Evolutionary conservation across 306 rosid species (phyloP).

Genomic region (Gynostemma pentaphyllum): DNA sequence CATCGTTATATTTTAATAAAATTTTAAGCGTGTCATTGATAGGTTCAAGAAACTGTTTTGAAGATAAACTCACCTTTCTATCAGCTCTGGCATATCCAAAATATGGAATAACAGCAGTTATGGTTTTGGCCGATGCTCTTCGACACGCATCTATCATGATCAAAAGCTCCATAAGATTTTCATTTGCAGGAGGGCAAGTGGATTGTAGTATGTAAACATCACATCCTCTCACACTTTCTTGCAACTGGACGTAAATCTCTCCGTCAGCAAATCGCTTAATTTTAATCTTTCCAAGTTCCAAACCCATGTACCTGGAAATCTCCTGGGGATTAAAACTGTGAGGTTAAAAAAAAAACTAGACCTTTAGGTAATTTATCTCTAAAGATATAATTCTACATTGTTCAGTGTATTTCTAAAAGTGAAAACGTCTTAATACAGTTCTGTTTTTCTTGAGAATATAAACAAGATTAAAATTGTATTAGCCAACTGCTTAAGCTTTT

Average conservation of each 20-base stretch:
- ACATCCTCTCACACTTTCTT: conserved; percentile 96
- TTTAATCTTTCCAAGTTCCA: conserved; percentile 70
- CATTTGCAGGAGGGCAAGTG: conserved; percentile 91
- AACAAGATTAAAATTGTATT: background rate
- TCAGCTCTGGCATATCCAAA: conserved; percentile 99
- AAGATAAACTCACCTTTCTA: conserved; percentile 58
- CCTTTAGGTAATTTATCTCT: background rate
- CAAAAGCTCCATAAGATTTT: conserved; percentile 86
- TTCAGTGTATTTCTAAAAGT: background rate
- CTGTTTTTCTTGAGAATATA: too few species aligned
- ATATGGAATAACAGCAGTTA: conserved; percentile 91
- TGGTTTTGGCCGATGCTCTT: conserved; percentile 83
- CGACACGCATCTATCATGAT: conserved; percentile 94
- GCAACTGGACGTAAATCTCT: conserved; percentile 82
- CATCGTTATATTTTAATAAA: too few species aligned
- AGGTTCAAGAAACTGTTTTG: background rate
- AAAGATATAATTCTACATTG: background rate
- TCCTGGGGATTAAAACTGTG: conserved; percentile 31
- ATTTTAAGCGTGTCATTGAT: background rate
- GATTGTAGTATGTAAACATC: conserved; percentile 82
- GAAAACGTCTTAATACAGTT: too few species aligned
- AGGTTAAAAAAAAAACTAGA: conserved; percentile 2
- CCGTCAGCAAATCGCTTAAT: conserved; percentile 96
- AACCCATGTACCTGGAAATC: conserved; percentile 85
- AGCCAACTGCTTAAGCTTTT: too few species aligned